Percentiles rank a stretch among this genome's conserved stretches.
These are phyloP conservation scores for Fusarium domesticum DNA, from an alignment of 2,329 filamentous ascomycete genomes.

Conservation along the genomic window DNA sequence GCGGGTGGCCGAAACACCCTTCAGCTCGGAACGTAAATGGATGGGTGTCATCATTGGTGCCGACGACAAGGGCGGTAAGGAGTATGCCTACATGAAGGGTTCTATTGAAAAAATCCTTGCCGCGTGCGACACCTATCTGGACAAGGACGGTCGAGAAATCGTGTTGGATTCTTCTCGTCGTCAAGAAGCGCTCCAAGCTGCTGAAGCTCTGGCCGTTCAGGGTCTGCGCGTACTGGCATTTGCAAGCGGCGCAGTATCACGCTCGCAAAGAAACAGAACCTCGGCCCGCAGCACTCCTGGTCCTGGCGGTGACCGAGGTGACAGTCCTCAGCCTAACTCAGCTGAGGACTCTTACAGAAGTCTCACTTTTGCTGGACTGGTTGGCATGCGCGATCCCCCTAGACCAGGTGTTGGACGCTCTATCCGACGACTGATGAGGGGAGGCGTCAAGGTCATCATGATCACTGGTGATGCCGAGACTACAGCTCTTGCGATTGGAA, in stretches of 20 bases:
- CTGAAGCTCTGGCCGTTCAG: constrained; percentile 82
- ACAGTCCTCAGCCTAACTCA: constrained; percentile 42
- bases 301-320: constrained; percentile 40
- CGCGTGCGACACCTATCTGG: constrained; percentile 87
- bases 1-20: constrained; percentile 82
- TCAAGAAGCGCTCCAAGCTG: constrained; percentile 72
- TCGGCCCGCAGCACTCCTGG: constrained; percentile 51
- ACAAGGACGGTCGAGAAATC: constrained; percentile 80
- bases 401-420: constrained; percentile 85
- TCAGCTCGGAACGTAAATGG: constrained; percentile 97
- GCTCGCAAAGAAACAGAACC: constrained; percentile 43
- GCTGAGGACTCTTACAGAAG: constrained; percentile 74
- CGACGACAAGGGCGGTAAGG: constrained; percentile 59
- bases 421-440: constrained; percentile 85
- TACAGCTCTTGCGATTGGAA: constrained; percentile 90
- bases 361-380: constrained; percentile 84
- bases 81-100: constrained; percentile 93
- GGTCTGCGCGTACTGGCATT: constrained; percentile 90
- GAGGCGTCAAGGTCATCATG: constrained; percentile 97
- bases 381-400: constrained; percentile 97
- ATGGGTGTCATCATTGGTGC: constrained; percentile 89
- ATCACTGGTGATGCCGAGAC: constrained; percentile 96
- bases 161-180: constrained; percentile 74
- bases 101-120: constrained; percentile 83
- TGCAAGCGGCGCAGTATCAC: constrained; percentile 72